Evolutionary conservation across 768 basidiomycete genomes (phyloP).

Genomic region (Tylopilus subfusipes): DNA sequence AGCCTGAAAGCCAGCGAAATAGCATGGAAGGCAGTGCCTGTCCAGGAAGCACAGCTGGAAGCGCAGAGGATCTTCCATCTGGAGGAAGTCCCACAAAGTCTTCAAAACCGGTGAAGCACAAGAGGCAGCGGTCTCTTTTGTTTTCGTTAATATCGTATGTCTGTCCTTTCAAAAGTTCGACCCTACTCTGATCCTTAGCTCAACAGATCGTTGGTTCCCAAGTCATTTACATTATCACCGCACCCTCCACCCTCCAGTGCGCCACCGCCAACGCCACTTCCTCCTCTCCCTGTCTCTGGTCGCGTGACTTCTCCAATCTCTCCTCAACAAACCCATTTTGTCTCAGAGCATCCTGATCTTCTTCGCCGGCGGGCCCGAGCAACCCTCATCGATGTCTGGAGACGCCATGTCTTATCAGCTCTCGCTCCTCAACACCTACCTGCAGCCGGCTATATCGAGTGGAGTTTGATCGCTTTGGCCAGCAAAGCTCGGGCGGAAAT

Average conservation of each 20-base stretch:
- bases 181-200: not conserved
- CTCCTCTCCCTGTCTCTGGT: conserved; percentile 27
- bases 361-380: conserved; percentile 65
- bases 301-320: conserved; percentile 29
- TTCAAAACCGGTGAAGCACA: conserved; percentile 48
- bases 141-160: conserved; percentile 63
- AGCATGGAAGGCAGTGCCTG: conserved; percentile 31
- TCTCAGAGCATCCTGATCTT: conserved; percentile 15
- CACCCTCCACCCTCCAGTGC: conserved; percentile 19
- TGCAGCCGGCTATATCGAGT: conserved; percentile 33
- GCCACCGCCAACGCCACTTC: conserved; percentile 30
- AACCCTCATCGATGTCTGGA: conserved; percentile 62
- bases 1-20: conserved; percentile 29
- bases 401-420: conserved; percentile 56
- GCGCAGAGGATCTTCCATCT: conserved; percentile 17
- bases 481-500: conserved; percentile 17
- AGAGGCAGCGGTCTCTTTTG: conserved; percentile 66
- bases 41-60: conserved; percentile 16
- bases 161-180: not conserved
- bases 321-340: conserved; percentile 10
- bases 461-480: conserved; percentile 30
- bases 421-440: conserved; percentile 35
- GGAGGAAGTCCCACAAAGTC: conserved; percentile 22
- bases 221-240: conserved; percentile 26
- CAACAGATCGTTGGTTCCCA: conserved; percentile 31